These are phyloP conservation scores for Hygrophoropsis aurantiaca DNA, from an alignment of 768 basidiomycete genomes.

Conservation along the genomic window DNA sequence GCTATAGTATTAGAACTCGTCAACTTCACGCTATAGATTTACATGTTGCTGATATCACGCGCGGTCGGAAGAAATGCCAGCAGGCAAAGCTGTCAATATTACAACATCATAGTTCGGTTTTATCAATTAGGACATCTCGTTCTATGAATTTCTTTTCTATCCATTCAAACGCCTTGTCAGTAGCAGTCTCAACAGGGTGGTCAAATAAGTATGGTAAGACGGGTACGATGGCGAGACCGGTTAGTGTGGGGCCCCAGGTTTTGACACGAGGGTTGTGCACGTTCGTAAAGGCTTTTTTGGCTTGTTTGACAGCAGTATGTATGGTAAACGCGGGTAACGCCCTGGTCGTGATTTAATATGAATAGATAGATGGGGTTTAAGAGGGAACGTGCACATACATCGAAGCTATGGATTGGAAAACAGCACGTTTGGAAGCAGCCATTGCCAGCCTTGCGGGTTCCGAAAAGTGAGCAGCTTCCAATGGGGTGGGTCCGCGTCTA, in stretches of 20 bases:
- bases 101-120: constrained; percentile 32
- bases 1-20: too few relatives aligned
- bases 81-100: background rate
- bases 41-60: too few relatives aligned
- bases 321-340: constrained; percentile 84
- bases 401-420: constrained; percentile 80
- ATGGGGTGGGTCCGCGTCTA: constrained; percentile 59
- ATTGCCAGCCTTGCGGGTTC: constrained; percentile 69
- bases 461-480: constrained; percentile 69
- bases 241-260: constrained; percentile 74
- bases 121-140: constrained; percentile 27
- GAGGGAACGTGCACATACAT: constrained; percentile 50
- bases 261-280: constrained; percentile 57
- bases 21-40: too few relatives aligned
- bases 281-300: constrained; percentile 64
- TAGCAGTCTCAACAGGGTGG: constrained; percentile 73
- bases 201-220: constrained; percentile 76
- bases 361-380: background rate
- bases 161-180: constrained; percentile 71
- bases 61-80: too few relatives aligned
- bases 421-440: constrained; percentile 72
- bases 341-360: constrained; percentile 38
- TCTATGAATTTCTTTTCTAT: constrained; percentile 56
- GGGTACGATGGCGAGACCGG: constrained; percentile 73
- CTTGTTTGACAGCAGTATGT: constrained; percentile 76